Conservation (phyloP, 768 basidiomycete species). For the Pisolithus orientalis region DNA sequence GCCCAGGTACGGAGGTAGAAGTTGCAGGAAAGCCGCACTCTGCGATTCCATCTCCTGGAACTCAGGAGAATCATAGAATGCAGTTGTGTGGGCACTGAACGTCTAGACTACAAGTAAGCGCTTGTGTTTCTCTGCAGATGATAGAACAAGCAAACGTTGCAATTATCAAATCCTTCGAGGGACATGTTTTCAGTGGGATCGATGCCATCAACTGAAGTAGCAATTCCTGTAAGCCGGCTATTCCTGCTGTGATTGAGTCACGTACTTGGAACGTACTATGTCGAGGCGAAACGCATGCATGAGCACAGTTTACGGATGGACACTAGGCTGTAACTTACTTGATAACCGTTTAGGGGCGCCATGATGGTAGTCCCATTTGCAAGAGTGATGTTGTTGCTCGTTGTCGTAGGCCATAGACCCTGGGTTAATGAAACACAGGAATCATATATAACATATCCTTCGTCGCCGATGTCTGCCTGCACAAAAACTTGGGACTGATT, state of each 20-base stretch:
- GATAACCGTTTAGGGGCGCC: conserved; percentile 63
- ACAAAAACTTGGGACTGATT: conserved; percentile 37
- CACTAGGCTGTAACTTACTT: conserved; percentile 27
- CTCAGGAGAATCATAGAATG: conserved; percentile 48
- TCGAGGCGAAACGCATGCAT: background rate
- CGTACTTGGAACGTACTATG: conserved; percentile 37
- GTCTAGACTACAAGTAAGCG: conserved; percentile 28
- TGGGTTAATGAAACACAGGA: conserved; percentile 64
- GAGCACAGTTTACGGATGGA: conserved; percentile 6
- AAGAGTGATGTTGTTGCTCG: conserved; percentile 44
- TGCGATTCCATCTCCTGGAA: conserved; percentile 44
- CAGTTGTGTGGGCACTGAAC: conserved; percentile 39
- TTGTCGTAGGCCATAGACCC: conserved; percentile 55
- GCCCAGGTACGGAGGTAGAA: conserved; percentile 47
- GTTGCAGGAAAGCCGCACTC: conserved; percentile 41
- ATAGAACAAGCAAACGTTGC: conserved; percentile 35
- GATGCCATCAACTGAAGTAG: conserved; percentile 49
- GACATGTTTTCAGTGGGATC: conserved; percentile 56
- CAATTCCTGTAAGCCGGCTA: conserved; percentile 3
- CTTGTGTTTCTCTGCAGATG: background rate
- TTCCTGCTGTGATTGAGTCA: conserved; percentile 1
- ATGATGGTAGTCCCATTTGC: conserved; percentile 57
- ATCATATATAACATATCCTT: conserved; percentile 60
- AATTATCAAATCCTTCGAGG: conserved; percentile 61
- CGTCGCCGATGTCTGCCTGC: conserved; percentile 64